Evolutionary conservation across 768 basidiomycete species (phyloP), one percentile per base, ranked within the genome.

Genomic region (Tulasnella sp.): DNA sequence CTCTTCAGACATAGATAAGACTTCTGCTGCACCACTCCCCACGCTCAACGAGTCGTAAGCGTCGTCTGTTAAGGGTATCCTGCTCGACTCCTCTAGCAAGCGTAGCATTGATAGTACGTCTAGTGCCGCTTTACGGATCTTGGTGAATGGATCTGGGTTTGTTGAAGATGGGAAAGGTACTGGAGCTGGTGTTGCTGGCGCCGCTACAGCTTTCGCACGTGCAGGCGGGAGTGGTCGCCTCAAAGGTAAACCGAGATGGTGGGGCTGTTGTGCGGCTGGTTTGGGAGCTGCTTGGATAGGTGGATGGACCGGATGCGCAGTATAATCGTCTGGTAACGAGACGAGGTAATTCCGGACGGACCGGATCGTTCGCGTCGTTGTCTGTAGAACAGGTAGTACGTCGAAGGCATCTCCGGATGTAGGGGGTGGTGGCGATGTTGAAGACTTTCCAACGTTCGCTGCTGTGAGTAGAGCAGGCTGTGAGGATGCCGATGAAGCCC

Each of bases 281-380:
- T 27, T 9, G 8, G 22, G 11, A n/a, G 56, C n/a, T 41, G 42
- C 41, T 29, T 31, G 49, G 30, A 30, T 17, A 43, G 10, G 59
- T 15, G 5, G 34, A 38, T 38, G 34, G 5, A 15, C 34, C 34
- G 34, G 34, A 5, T 38, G 7, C 31, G 44, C 10, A 21, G 60
- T 24, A 15, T 61, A 38, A 43, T 90, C 86, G 66, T 90, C 83
- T 0, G 89, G 90, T 12, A 92, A 79, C 0, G 85, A 81, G 30
- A 92, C 73, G 19, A 92, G 73, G 68, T 92, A 92, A 68, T 88
- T 88, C 11, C 91, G 79, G 30, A 89, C 85, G 12, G 84, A 83
- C 31, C 92, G 81, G 49, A 96, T 82, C 3, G 87, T 82, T 42
- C 77, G 78, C 5, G 90, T 91, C 0, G 91, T 92, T 1, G 76